phyloP scores from a whole-genome alignment of 2,329 filamentous ascomycete genomes.

The Colletotrichum falcatum region DNA sequence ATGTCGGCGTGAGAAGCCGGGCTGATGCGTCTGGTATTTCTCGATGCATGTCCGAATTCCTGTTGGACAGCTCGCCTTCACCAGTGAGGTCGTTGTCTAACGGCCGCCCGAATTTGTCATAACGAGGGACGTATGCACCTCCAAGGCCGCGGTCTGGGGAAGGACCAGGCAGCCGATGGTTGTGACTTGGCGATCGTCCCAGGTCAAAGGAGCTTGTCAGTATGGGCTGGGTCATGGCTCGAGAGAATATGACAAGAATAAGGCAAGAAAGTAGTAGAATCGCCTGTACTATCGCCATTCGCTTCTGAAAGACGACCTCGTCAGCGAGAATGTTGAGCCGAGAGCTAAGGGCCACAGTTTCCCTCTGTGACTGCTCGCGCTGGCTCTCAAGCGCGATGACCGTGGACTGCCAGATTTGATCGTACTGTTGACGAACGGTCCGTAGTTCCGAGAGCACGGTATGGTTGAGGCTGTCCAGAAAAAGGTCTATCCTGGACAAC shows the following conservation, averaged over 20 bases:
- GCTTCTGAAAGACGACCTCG: conserved; percentile 87
- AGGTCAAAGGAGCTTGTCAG: conserved; percentile 26
- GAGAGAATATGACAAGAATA: conserved; percentile 84
- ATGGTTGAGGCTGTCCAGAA: conserved; percentile 85
- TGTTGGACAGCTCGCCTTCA: background rate
- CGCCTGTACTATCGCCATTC: conserved; percentile 93
- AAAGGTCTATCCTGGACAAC: conserved; percentile 82
- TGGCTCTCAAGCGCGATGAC: conserved; percentile 92
- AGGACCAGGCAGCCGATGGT: conserved; percentile 12
- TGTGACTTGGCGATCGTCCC: conserved; percentile 9
- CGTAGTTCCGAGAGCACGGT: conserved; percentile 87
- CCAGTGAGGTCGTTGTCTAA: background rate
- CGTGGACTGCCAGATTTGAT: conserved; percentile 96
- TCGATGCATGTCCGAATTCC: background rate
- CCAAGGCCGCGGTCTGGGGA: conserved; percentile 3
- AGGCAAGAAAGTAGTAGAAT: conserved; percentile 89
- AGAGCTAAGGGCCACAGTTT: conserved; percentile 83
- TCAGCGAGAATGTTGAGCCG: conserved; percentile 92
- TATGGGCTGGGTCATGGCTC: conserved; percentile 37
- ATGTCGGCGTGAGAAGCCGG: conserved; percentile 21
- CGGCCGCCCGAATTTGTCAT: conserved; percentile 22
- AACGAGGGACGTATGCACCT: conserved; percentile 3
- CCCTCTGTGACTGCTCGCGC: conserved; percentile 83
- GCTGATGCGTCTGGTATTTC: background rate
- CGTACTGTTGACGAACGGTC: conserved; percentile 85